A percentile compares a stretch with the other conserved stretches of the same genome.
Conservation (phyloP, 1,284 basidiomycete species). For the Mycosarcoma mackinlayi region DNA sequence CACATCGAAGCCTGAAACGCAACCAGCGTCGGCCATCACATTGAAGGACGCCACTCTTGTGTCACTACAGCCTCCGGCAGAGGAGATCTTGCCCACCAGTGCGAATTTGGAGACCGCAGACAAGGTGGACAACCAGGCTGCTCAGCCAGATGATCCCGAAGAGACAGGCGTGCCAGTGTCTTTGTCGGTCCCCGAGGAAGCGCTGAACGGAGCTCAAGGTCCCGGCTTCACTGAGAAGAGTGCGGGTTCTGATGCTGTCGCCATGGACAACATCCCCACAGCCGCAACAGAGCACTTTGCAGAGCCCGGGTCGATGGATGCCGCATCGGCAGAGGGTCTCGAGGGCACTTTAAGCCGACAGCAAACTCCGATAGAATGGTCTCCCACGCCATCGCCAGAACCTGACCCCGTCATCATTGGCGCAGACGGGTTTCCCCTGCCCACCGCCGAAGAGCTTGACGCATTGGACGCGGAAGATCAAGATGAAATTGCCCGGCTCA, state of each 20-base stretch:
- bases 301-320: constrained; percentile 8
- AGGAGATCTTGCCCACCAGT: background rate
- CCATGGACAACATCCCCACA: constrained; percentile 45
- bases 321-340: background rate
- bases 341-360: constrained; percentile 11
- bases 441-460: constrained; percentile 78
- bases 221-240: constrained; percentile 14
- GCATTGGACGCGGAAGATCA: constrained; percentile 77
- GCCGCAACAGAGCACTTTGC: constrained; percentile 27
- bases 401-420: constrained; percentile 68
- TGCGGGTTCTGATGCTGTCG: constrained; percentile 18
- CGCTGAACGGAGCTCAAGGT: constrained; percentile 14
- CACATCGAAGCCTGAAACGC: background rate
- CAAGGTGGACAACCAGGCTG: background rate
- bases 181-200: constrained; percentile 16
- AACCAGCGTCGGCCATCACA: background rate
- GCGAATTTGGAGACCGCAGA: background rate
- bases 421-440: constrained; percentile 75
- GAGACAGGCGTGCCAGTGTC: constrained; percentile 26
- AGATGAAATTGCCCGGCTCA: constrained; percentile 51
- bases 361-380: constrained; percentile 51
- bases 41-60: background rate
- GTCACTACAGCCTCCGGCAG: background rate
- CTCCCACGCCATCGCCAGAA: constrained; percentile 50
- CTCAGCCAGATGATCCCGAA: constrained; percentile 1